phyloP scores from a whole-genome alignment of 2,329 filamentous ascomycete genomes.

The Clathrospora elynae region DNA sequence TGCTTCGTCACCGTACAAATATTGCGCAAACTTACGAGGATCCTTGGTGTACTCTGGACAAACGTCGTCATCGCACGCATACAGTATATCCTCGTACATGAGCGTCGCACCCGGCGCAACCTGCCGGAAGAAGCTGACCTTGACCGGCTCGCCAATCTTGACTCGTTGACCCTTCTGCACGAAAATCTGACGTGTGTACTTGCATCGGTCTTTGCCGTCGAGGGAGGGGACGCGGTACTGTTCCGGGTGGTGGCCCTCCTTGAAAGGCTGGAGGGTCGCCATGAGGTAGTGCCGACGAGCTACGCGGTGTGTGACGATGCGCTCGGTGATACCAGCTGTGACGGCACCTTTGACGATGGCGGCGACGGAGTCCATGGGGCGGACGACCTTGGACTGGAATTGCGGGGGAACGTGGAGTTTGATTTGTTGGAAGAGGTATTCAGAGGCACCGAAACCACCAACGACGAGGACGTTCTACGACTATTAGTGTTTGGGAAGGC shows the following conservation, averaged over 20 bases:
- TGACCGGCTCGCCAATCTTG: conserved; percentile 98
- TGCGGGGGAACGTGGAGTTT: conserved; percentile 97
- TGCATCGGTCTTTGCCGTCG: conserved; percentile 97
- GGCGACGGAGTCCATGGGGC: conserved; percentile 97
- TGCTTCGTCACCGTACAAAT: too few relatives aligned
- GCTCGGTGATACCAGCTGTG: conserved; percentile 95
- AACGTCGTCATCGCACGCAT: conserved; percentile 96
- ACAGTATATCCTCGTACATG: conserved; percentile 99
- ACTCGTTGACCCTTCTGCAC: conserved; percentile 98
- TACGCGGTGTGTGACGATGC: conserved; percentile 94
- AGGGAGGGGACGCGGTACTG: conserved; percentile 96
- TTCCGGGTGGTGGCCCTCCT: conserved; percentile 97
- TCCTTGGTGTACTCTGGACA: conserved; percentile 99
- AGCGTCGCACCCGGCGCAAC: conserved; percentile 95
- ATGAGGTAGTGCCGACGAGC: conserved; percentile 98
- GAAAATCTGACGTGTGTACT: conserved; percentile 97
- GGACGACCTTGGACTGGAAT: conserved; percentile 97
- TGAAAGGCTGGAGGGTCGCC: conserved; percentile 98
- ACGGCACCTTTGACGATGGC: conserved; percentile 98
- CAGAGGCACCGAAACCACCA: conserved; percentile 95
- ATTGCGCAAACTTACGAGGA: conserved; percentile 77
- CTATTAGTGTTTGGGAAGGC: conserved; percentile 31
- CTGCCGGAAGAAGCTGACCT: conserved; percentile 98
- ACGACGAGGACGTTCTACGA: conserved; percentile 87
- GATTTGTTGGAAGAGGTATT: conserved; percentile 99